Conservation (phyloP, 805 yeast species). For the Metschnikowia baotianmanensis region DNA sequence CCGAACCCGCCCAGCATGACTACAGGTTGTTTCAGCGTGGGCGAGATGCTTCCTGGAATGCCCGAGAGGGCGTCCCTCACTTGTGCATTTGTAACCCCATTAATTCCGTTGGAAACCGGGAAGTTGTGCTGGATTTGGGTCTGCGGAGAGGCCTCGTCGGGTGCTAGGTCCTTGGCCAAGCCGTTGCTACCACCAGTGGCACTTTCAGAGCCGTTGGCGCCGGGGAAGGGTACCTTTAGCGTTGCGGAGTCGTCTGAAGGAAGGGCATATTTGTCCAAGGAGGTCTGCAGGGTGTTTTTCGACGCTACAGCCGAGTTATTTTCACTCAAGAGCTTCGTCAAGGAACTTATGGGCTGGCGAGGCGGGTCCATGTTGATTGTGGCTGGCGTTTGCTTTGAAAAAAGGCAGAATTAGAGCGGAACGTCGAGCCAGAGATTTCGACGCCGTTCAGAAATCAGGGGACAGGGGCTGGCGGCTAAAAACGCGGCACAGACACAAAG, state of each 20-base stretch:
- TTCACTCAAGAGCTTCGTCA: slow-evolving; percentile 39
- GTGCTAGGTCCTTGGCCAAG: neutral
- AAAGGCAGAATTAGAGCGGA: too few relatives aligned
- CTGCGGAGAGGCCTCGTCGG: neutral
- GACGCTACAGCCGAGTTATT: slow-evolving; percentile 19
- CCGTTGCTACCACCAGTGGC: neutral
- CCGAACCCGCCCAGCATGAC: slow-evolving; percentile 21
- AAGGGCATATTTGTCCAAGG: slow-evolving; percentile 7
- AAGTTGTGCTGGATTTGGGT: neutral
- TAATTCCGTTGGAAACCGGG: neutral
- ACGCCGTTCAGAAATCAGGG: too few relatives aligned
- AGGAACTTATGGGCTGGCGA: slow-evolving; percentile 32
- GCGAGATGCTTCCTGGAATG: slow-evolving; percentile 12
- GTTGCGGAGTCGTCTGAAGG: neutral
- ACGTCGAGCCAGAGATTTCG: too few relatives aligned
- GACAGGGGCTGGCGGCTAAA: neutral
- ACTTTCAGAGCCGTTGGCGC: neutral
- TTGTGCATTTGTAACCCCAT: neutral
- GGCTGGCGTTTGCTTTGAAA: neutral
- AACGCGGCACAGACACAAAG: neutral
- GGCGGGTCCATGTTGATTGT: slow-evolving; percentile 13
- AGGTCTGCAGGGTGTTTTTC: slow-evolving; percentile 7
- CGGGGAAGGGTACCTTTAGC: neutral
- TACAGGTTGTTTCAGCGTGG: slow-evolving; percentile 17
- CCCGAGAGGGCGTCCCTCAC: slow-evolving; percentile 1